Conservation (phyloP, 805 yeast species). For the Metschnikowia peoriensis region DNA sequence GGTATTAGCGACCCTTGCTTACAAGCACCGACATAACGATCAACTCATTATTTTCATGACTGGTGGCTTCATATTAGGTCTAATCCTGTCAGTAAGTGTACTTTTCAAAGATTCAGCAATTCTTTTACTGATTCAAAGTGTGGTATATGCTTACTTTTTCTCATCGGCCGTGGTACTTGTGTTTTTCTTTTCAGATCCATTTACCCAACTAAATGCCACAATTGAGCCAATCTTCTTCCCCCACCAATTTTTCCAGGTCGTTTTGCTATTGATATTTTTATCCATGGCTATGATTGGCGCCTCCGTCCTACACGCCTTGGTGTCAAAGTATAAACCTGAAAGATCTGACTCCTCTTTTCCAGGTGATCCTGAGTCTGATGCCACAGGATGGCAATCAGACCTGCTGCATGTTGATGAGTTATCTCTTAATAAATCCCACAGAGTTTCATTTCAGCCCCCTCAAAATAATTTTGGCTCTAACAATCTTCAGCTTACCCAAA, state of each 20-base stretch:
- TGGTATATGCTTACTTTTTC: slow-evolving; percentile 1
- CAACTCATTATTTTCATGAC: slow-evolving; percentile 3
- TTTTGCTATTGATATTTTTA: not conserved
- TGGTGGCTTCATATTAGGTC: slow-evolving; percentile 1
- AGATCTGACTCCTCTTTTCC: not conserved
- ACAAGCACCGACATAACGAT: not conserved
- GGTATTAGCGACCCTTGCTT: slow-evolving; percentile 11
- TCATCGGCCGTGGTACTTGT: slow-evolving; percentile 6
- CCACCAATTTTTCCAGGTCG: not conserved
- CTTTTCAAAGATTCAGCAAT: not conserved
- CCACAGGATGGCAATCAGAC: slow-evolving; percentile 5
- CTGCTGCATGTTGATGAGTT: slow-evolving; percentile 5
- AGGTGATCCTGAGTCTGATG: slow-evolving; percentile 2
- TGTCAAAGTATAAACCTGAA: not conserved
- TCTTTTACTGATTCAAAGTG: not conserved
- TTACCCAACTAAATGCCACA: not conserved
- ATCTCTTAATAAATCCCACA: slow-evolving; percentile 8
- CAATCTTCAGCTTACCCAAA: not conserved
- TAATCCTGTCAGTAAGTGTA: not conserved
- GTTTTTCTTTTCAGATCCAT: slow-evolving; percentile 1
- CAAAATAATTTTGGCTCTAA: not conserved
- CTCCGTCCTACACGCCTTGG: not conserved
- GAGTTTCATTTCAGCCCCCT: slow-evolving; percentile 1
- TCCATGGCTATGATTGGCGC: slow-evolving; percentile 1
- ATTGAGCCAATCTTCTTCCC: not conserved